Base-by-base conservation (phyloP, 2,329 filamentous ascomycete species). In the Fusarium acutatum region DNA sequence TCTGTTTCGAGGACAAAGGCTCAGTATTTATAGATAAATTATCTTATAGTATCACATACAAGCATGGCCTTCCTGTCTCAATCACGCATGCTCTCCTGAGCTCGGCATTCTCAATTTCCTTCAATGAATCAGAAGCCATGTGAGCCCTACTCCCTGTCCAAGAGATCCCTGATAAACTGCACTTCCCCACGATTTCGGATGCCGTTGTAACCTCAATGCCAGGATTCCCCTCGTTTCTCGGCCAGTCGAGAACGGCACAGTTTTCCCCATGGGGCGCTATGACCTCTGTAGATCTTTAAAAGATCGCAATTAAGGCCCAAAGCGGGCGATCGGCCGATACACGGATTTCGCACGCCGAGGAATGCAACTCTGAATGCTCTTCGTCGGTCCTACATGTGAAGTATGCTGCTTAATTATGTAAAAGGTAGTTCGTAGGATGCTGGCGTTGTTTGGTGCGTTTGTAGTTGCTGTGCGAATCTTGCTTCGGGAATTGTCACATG, bases 361-460 rank as follows among this genome's bases (percentile, higher is more conserved):
- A 57, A 69, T 69, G 40, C 35, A 40, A 67, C 64, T 40, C 30
- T 50, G 24, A 11, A 32, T 28, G n/a, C 7, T 24, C 53, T 43
- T 57, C 12, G 3, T 26, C 32, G 28, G 18, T 28, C 24, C 60
- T 15, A 41, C 72, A 74, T 66, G 72, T 74, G 72, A 74, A 74
- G 22, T 30, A 32, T 15, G 10, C 18, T 22, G 14, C 12, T 47
- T 13, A 12, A 26, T n/a, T n/a, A 35, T 32, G 30, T 35, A 49
- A 40, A n/a, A 22, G 40, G 14, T 5, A 14, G 18, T 5, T 35
- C 24, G n/a, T 13, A 28, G 7, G 7, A 28, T 28, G n/a, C 2
- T 18, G 13, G 3, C 20, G 14, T 24, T 37, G 41, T 35, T 58
- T 50, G 56, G 56, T 58, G 40, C 41, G 24, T 49, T 50, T 50